These are phyloP conservation scores for Centella asiatica DNA, from an alignment of 129 eudicot genomes.

Conservation along the genomic window DNA sequence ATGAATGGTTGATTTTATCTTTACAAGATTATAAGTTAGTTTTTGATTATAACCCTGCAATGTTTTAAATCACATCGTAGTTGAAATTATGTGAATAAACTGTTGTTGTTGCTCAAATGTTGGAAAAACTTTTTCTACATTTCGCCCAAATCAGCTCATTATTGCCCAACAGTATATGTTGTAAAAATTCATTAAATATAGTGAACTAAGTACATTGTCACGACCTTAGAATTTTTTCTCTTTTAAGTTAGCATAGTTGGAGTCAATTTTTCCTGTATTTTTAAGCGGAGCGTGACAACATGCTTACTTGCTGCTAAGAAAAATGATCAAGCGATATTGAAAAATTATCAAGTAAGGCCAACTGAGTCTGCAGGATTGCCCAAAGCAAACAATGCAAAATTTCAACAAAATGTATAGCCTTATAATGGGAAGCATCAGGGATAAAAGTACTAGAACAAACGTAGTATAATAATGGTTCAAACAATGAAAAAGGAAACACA, in stretches of 20 bases:
- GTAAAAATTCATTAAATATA: not conserved
- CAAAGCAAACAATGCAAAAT: not conserved
- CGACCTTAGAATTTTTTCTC: too few relatives aligned
- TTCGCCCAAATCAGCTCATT: not conserved
- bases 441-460: not conserved
- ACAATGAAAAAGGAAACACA: not conserved
- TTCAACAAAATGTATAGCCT: too few relatives aligned
- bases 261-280: too few relatives aligned
- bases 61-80: slow-evolving; percentile 11
- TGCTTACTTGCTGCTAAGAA: too few relatives aligned
- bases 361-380: slow-evolving; percentile 1
- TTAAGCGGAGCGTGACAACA: too few relatives aligned
- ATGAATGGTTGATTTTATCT: slow-evolving; percentile 2
- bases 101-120: not conserved
- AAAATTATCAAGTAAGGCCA: too few relatives aligned
- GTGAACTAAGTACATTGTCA: too few relatives aligned
- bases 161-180: slow-evolving; percentile 1
- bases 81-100: slow-evolving; percentile 6
- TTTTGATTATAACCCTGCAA: slow-evolving; percentile 6
- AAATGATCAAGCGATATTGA: slow-evolving; percentile 1
- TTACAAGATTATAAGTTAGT: slow-evolving; percentile 18
- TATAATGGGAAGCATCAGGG: not conserved
- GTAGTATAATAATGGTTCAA: not conserved
- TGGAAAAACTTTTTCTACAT: slow-evolving; percentile 15
- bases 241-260: too few relatives aligned